phyloP scores from a whole-genome alignment of 2,329 filamentous ascomycete species.

The Stachybotrys elegans region DNA sequence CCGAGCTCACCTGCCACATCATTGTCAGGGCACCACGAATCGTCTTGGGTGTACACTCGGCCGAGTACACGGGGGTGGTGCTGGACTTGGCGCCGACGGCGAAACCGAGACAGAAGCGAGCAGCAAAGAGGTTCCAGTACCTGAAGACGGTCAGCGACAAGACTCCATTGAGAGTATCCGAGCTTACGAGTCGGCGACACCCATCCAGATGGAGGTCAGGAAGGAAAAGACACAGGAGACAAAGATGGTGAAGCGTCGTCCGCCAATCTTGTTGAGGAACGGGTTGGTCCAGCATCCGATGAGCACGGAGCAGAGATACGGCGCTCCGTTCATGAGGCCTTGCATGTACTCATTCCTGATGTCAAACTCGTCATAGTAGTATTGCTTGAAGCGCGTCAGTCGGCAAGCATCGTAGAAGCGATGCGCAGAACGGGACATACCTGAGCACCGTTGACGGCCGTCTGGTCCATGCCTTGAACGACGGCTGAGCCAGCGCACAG shows the following conservation, averaged over 20 bases:
- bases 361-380: slow-evolving; percentile 23
- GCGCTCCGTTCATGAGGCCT: slow-evolving; percentile 51
- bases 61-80: slow-evolving; percentile 29
- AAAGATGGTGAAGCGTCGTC: slow-evolving; percentile 60
- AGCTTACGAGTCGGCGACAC: slow-evolving; percentile 49
- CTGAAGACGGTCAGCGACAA: not conserved
- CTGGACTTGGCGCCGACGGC: slow-evolving; percentile 31
- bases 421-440: slow-evolving; percentile 46
- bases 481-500: slow-evolving; percentile 41
- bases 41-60: slow-evolving; percentile 30
- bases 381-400: slow-evolving; percentile 20
- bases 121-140: slow-evolving; percentile 20
- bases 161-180: not conserved
- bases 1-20: slow-evolving; percentile 25
- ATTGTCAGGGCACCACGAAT: slow-evolving; percentile 33
- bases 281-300: slow-evolving; percentile 30
- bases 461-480: slow-evolving; percentile 64
- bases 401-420: slow-evolving; percentile 26
- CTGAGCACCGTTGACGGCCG: slow-evolving; percentile 60
- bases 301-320: slow-evolving; percentile 46
- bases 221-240: slow-evolving; percentile 52
- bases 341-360: slow-evolving; percentile 37
- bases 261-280: slow-evolving; percentile 54
- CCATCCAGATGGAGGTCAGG: slow-evolving; percentile 52
- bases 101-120: slow-evolving; percentile 30